Base-by-base conservation (phyloP, 2,329 filamentous ascomycete genomes). In the Aureobasidium sp. region DNA sequence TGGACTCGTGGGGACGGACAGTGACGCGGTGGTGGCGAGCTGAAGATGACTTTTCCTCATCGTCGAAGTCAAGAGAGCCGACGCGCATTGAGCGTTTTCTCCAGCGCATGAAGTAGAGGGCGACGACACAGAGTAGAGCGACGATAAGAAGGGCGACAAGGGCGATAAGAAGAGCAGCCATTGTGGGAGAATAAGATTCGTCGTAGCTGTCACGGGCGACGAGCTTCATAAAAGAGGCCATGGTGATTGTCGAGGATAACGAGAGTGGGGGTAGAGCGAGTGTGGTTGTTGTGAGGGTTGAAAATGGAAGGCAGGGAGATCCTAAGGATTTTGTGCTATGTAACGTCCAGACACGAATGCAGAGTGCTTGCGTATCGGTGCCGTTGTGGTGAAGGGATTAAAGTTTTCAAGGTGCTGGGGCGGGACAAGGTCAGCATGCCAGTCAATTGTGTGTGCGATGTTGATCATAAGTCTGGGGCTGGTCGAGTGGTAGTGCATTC, bases 81-180 rank as follows among this genome's bases (percentile, higher is more conserved):
- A 79, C 63, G 64, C 75, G 74, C 62, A 69, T 71, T 39, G 71
- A 69, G 61, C 71, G 77, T 65, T 85, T 83, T 68, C 85, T 81
- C 69, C 87, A 86, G 72, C 90, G 88, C 67, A 97, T 78, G 71
- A 90, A 75, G 66, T 93, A 78, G 55, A 97, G 84, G 32, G 82
- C 78, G 62, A 84, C 86, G 59, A 88, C 79, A 62, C 91, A 79
- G 52, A 86, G 71, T 32, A 96, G 79, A 63, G 83, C 86, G 68
- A 93, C 75, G 68, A 95, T 84, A 68, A 93, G 78, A 49, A 99
- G 80, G 65, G 87, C 86, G 67, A 97, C 80, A 61, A 97, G 83
- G 63, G 85, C 83, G 68, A 96, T 88, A 72, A 96, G 79, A 47
- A 96, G 83, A 71, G 90, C 86, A 73, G 92, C 80, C 77, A 89